Evolutionary conservation across 1,139 yeast genomes (phyloP).

Genomic region (Hyphopichia khmerensis): DNA sequence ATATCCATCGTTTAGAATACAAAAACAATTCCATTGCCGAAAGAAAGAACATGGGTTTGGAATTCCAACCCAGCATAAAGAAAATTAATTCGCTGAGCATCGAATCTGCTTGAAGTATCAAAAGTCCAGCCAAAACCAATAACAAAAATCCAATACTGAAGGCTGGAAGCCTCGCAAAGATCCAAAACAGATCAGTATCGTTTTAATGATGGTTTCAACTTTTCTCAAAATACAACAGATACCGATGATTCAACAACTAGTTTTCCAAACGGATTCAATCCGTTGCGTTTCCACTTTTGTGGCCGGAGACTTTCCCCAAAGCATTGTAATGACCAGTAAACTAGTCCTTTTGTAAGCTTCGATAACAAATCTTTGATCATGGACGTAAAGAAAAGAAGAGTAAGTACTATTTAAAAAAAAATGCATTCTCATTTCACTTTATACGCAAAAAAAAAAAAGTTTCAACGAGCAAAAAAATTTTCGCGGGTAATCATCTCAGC

Average conservation of each 20-base stretch:
- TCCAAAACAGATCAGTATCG: conserved; percentile 1
- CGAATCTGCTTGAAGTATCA: neutral
- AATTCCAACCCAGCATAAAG: conserved; percentile 8
- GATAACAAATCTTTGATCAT: conserved; percentile 81
- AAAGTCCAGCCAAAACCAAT: neutral
- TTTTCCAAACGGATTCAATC: conserved; percentile 28
- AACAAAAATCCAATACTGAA: neutral
- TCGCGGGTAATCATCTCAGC: neutral
- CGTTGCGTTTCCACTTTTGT: conserved; percentile 61
- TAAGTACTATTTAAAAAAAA: neutral
- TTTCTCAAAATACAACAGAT: neutral
- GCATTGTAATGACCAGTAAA: conserved; percentile 37
- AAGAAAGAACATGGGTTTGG: conserved; percentile 10
- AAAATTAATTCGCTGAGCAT: conserved; percentile 1
- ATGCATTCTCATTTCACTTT: too few species aligned
- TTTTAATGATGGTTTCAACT: neutral
- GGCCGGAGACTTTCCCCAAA: conserved; percentile 98
- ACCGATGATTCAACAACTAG: neutral
- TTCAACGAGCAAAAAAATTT: conserved; percentile 2
- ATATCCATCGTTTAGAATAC: conserved; percentile 75
- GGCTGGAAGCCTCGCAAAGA: neutral
- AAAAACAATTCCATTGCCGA: conserved; percentile 62
- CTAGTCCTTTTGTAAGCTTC: conserved; percentile 65
- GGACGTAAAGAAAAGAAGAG: conserved; percentile 39
- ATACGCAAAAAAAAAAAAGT: too few species aligned